Conservation (phyloP, 305 asterid genomes). For the Fraxinus latifolia region DNA sequence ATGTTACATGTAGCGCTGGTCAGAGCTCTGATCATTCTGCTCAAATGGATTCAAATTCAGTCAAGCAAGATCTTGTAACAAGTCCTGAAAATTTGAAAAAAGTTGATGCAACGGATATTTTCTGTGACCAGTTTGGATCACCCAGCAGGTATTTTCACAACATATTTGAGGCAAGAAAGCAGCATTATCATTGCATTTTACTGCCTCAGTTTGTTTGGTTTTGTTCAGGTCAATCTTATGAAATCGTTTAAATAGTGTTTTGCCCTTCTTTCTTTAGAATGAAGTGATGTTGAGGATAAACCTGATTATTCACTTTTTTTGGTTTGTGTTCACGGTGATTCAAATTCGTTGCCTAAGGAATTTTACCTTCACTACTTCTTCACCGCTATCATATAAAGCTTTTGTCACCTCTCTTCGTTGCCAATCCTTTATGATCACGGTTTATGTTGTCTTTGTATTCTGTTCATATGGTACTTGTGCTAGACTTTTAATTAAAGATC, state of each 20-base stretch:
- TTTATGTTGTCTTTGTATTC: not conserved
- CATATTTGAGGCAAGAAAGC: slow-evolving; percentile 15
- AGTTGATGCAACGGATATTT: slow-evolving; percentile 40
- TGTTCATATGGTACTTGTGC: slow-evolving; percentile 1
- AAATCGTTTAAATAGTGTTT: not conserved
- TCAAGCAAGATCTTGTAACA: slow-evolving; percentile 34
- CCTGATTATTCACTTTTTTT: slow-evolving; percentile 2
- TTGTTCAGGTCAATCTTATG: slow-evolving; percentile 12
- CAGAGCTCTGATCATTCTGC: slow-evolving; percentile 40
- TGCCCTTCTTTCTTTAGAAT: not conserved
- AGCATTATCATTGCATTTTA: slow-evolving; percentile 19
- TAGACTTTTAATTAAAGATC: slow-evolving; percentile 5
- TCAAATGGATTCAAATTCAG: slow-evolving; percentile 43
- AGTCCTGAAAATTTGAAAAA: slow-evolving; percentile 37
- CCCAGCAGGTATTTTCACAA: slow-evolving; percentile 53
- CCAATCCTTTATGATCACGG: slow-evolving; percentile 7
- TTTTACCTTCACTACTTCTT: not conserved
- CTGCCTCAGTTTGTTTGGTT: slow-evolving; percentile 15
- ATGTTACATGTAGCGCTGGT: slow-evolving; percentile 45
- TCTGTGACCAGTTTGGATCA: slow-evolving; percentile 40
- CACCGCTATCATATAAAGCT: not conserved
- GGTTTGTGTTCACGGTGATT: slow-evolving; percentile 12
- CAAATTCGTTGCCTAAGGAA: not conserved
- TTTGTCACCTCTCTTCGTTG: slow-evolving; percentile 2
- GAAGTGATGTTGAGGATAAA: slow-evolving; percentile 15